Evolutionary conservation across 31 red algal species (phyloP).

Genomic region (Porphyra umbilicalis): DNA sequence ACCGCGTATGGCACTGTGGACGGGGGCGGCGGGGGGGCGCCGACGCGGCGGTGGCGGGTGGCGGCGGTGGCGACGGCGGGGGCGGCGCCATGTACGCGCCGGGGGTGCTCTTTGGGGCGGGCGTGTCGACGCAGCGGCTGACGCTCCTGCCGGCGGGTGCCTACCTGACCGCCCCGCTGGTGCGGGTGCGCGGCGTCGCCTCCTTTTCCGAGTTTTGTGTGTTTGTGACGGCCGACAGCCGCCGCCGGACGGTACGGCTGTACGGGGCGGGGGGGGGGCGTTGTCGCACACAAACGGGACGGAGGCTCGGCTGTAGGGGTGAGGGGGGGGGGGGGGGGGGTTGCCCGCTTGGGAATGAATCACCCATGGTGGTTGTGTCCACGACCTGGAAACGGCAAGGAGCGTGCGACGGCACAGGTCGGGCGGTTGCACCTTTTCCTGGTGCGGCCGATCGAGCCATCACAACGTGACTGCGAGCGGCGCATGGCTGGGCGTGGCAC

Average conservation of each 20-base stretch:
- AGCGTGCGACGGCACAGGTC: too few relatives aligned
- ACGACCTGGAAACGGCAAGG: too few relatives aligned
- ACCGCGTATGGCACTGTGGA: background rate
- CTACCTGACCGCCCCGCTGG: background rate
- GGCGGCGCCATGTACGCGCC: background rate
- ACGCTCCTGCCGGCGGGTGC: background rate
- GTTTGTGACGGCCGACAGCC: background rate
- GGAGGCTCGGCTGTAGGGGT: background rate
- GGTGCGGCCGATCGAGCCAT: too few relatives aligned
- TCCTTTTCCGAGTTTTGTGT: background rate
- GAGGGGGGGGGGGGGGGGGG: background rate
- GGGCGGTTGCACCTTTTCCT: too few relatives aligned
- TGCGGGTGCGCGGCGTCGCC: background rate
- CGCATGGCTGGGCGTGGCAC: too few relatives aligned
- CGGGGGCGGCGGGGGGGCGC: background rate
- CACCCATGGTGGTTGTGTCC: too few relatives aligned
- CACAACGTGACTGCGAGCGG: too few relatives aligned
- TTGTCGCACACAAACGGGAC: background rate
- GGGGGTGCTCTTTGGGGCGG: background rate
- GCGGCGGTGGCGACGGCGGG: background rate
- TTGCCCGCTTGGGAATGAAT: too few relatives aligned
- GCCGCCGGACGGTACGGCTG: background rate
- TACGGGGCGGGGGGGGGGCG: background rate
- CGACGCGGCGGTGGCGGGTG: background rate
- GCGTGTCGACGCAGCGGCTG: background rate